Percentiles rank a stretch among this genome's conserved stretches.
Evolutionary conservation across 2,329 filamentous ascomycete species (phyloP).

Genomic region (Reticulascus tulasneorum): DNA sequence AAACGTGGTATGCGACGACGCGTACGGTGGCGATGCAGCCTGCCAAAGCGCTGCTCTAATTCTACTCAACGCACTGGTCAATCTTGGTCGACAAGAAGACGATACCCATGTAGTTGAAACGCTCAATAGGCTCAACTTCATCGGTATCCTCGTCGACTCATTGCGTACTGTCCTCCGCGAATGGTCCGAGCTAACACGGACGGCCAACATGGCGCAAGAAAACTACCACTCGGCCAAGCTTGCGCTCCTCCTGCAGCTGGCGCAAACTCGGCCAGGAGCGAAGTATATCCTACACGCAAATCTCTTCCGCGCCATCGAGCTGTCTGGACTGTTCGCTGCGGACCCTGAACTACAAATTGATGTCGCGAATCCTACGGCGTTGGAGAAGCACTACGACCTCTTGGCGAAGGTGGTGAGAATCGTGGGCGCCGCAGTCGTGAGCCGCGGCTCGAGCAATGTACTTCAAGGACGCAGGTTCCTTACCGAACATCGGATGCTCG

Average conservation of each 20-base stretch:
- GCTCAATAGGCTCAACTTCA: conserved; percentile 83
- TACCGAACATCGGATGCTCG: conserved; percentile 74
- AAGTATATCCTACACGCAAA: conserved; percentile 85
- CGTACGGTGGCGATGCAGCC: conserved; percentile 74
- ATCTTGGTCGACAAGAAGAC: conserved; percentile 66
- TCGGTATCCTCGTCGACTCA: conserved; percentile 85
- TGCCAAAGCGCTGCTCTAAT: conserved; percentile 85
- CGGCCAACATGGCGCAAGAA: conserved; percentile 39
- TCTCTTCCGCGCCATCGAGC: conserved; percentile 74
- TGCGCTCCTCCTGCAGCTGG: conserved; percentile 76
- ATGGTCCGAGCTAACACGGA: conserved; percentile 53
- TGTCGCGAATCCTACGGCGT: conserved; percentile 62
- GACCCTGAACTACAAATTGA: conserved; percentile 91
- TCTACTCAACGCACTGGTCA: conserved; percentile 74
- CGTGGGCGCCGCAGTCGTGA: conserved; percentile 75
- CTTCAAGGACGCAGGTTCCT: conserved; percentile 78
- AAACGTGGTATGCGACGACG: conserved; percentile 88
- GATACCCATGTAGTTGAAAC: conserved; percentile 73
- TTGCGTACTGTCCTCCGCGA: conserved; percentile 75
- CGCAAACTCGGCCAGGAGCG: conserved; percentile 79
- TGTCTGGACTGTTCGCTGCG: conserved; percentile 79
- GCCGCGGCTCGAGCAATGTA: conserved; percentile 77
- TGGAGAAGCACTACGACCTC: conserved; percentile 79
- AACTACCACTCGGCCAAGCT: conserved; percentile 67
- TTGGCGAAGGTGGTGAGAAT: conserved; percentile 78